A percentile compares a stretch with the other conserved stretches of the same genome.
These are phyloP conservation scores for Penicillium sp. DNA, from an alignment of 2,329 filamentous ascomycete genomes.

Conservation along the genomic window DNA sequence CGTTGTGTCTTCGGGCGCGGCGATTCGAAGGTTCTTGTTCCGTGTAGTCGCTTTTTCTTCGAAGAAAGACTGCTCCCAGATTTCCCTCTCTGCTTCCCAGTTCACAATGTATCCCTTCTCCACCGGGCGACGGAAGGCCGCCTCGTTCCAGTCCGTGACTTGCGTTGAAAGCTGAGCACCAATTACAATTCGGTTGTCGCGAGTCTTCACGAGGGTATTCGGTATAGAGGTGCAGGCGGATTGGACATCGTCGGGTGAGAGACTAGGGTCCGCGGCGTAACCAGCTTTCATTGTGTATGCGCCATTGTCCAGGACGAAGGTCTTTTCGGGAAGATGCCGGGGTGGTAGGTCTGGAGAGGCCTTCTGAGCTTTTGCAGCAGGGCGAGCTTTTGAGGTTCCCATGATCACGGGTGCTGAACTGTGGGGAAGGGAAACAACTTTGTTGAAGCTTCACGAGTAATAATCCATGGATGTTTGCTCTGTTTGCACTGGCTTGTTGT, in stretches of 20 bases:
- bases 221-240: slow-evolving; percentile 68
- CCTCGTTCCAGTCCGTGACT: slow-evolving; percentile 86
- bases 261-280: slow-evolving; percentile 54
- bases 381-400: slow-evolving; percentile 37
- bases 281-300: slow-evolving; percentile 90
- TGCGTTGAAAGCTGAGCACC: slow-evolving; percentile 70
- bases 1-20: slow-evolving; percentile 76
- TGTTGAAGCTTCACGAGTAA: not conserved
- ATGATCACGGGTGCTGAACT: slow-evolving; percentile 21
- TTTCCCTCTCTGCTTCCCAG: slow-evolving; percentile 93
- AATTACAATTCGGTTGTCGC: slow-evolving; percentile 76
- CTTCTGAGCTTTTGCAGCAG: slow-evolving; percentile 53
- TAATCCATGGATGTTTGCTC: not conserved
- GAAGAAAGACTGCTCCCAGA: slow-evolving; percentile 91
- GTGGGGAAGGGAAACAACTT: not conserved
- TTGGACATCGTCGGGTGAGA: slow-evolving; percentile 38
- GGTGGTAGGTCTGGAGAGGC: slow-evolving; percentile 44
- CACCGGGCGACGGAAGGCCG: slow-evolving; percentile 81
- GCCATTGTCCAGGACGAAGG: slow-evolving; percentile 91
- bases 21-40: slow-evolving; percentile 41
- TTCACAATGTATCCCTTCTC: slow-evolving; percentile 95
- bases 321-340: slow-evolving; percentile 57
- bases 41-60: slow-evolving; percentile 62
- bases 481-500: not conserved
- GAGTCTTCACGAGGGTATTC: slow-evolving; percentile 85